A percentile compares a stretch with the other conserved stretches of the same genome.
phyloP scores from a whole-genome alignment of 768 basidiomycete genomes.

The Suillus hirtellus region DNA sequence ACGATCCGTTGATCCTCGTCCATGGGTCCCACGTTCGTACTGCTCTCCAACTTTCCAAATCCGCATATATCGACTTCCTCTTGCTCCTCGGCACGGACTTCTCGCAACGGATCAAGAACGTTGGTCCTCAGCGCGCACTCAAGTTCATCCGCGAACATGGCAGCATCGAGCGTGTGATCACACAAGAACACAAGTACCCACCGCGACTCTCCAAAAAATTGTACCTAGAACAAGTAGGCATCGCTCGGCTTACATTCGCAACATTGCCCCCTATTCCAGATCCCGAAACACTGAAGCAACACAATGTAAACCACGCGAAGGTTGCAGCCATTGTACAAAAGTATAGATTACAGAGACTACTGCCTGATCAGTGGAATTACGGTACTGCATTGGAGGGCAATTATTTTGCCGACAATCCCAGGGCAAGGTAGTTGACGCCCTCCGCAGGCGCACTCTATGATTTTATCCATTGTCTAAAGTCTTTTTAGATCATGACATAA shows the following conservation, averaged over 20 bases:
- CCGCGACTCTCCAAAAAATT: conserved; percentile 46
- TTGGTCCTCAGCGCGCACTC: conserved; percentile 79
- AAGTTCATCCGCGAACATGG: conserved; percentile 71
- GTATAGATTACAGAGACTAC: conserved; percentile 48
- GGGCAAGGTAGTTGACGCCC: conserved; percentile 12
- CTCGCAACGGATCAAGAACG: conserved; percentile 76
- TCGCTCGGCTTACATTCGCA: conserved; percentile 64
- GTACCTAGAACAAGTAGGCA: conserved; percentile 65
- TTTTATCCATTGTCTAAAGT: background rate
- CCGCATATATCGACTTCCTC: conserved; percentile 77
- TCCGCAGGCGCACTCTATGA: background rate
- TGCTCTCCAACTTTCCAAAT: conserved; percentile 54
- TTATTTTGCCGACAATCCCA: conserved; percentile 67
- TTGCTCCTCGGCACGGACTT: conserved; percentile 92
- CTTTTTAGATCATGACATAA: background rate
- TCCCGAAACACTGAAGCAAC: conserved; percentile 32
- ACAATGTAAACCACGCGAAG: conserved; percentile 40
- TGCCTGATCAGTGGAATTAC: conserved; percentile 42
- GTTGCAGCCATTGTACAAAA: conserved; percentile 49
- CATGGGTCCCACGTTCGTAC: conserved; percentile 63
- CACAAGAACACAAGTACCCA: conserved; percentile 49
- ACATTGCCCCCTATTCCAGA: conserved; percentile 66
- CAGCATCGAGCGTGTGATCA: conserved; percentile 70
- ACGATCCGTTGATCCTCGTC: conserved; percentile 61
- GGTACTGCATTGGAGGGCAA: conserved; percentile 56